A percentile compares a stretch with the other conserved stretches of the same genome.
Conservation (phyloP, 257 asterid species). For the Avicennia marina region DNA sequence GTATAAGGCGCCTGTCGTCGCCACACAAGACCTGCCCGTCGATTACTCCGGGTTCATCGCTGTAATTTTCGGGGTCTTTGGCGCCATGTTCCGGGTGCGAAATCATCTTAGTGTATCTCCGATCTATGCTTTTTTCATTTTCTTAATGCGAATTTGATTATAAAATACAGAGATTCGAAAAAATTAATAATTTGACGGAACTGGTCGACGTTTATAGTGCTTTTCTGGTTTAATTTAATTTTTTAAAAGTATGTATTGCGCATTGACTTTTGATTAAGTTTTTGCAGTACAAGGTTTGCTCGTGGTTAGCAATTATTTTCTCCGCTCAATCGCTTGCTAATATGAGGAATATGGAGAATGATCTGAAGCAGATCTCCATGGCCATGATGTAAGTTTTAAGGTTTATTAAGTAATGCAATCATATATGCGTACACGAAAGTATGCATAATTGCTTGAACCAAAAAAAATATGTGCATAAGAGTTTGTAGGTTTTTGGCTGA, state of each 20-base stretch:
- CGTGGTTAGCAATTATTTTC: slow-evolving; percentile 92
- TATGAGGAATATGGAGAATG: slow-evolving; percentile 88
- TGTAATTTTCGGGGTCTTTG: slow-evolving; percentile 75
- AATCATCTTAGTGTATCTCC: background rate
- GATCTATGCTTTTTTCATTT: background rate
- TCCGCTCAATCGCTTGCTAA: slow-evolving; percentile 86
- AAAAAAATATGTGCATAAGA: no score
- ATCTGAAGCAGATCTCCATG: slow-evolving; percentile 98
- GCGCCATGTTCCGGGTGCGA: slow-evolving; percentile 58
- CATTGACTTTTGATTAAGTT: background rate
- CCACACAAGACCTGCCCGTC: slow-evolving; percentile 67
- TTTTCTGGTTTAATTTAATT: no score
- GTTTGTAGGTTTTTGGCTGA: no score
- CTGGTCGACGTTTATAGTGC: no score
- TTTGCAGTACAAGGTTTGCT: slow-evolving; percentile 78
- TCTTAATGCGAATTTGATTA: no score
- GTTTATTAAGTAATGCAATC: no score
- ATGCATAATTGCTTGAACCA: no score
- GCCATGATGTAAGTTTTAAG: slow-evolving; percentile 98
- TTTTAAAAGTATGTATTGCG: no score
- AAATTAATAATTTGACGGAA: no score
- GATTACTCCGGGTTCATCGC: slow-evolving; percentile 88
- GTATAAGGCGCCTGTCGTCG: slow-evolving; percentile 32
- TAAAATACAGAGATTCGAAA: no score
- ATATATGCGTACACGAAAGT: no score